phyloP scores from a whole-genome alignment of 1,284 basidiomycete species.

The Cryptococcus hybrid region DNA sequence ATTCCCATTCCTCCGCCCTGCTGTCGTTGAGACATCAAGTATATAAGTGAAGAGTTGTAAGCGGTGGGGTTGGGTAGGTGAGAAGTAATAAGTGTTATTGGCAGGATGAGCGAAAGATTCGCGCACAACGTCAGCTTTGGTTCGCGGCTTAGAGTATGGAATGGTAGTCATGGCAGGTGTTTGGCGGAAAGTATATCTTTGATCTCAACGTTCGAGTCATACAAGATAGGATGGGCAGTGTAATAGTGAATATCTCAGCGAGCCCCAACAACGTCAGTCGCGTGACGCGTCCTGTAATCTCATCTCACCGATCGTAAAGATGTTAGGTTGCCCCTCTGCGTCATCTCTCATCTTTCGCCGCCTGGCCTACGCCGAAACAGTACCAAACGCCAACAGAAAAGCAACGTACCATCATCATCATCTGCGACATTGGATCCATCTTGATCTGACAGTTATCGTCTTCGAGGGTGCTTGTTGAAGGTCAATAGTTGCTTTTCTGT shows the following conservation, averaged over 20 bases:
- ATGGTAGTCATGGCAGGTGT: neutral
- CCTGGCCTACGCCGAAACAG: neutral
- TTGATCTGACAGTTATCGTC: neutral
- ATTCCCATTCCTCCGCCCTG: slow-evolving; percentile 15
- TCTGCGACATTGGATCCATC: slow-evolving; percentile 31
- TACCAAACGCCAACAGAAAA: neutral
- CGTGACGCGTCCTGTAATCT: too few species aligned
- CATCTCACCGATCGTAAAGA: too few species aligned
- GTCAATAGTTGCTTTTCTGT: neutral
- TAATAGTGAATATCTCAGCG: too few species aligned
- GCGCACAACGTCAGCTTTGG: slow-evolving; percentile 17
- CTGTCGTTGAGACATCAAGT: neutral
- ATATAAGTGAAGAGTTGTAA: too few species aligned
- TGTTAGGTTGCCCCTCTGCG: too few species aligned
- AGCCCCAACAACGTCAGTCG: too few species aligned
- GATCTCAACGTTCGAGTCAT: neutral
- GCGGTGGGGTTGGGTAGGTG: too few species aligned
- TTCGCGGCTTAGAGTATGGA: slow-evolving; percentile 8
- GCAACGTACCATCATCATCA: slow-evolving; percentile 33
- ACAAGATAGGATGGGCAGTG: neutral
- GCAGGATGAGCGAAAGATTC: slow-evolving; percentile 7
- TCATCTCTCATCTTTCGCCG: too few species aligned
- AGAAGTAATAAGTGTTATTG: slow-evolving; percentile 2
- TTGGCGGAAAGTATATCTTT: neutral
- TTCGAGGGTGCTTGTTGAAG: neutral